Evolutionary conservation across 177 flowering plant genomes (phyloP), one percentile per base, ranked within the genome.

Genomic region (Telopea speciosissima): DNA sequence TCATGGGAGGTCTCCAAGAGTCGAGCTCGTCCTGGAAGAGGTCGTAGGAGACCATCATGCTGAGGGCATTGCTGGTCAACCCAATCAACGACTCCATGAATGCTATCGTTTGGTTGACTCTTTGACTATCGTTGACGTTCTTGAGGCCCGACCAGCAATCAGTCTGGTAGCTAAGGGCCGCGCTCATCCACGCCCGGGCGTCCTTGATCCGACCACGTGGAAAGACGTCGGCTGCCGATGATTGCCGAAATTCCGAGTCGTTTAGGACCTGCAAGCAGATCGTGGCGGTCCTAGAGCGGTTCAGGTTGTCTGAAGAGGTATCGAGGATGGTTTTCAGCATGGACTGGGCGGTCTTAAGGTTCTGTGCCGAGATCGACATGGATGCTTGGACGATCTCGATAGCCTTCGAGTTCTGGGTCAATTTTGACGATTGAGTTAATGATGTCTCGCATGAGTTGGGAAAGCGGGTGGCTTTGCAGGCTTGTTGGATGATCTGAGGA

Each of bases 61-160:
- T 80, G 10, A 95, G 73, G 0, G 93, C 89, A 72, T 88, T 88
- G 73, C 94, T 89, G 40, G 87, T 82, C 11, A 77, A 52, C 22
- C 40, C 66, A 2, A 76, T 81, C 64, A 87, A 63, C 3, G 74
- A n/a, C 69, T 81, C 28, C 64, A 95, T 25, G 68, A 85, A 88
- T 77, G 89, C 44, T 90, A 92, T 89, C 71, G 97, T 86, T 22
- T 83, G 19, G 74, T 74, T 74, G 24, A 93, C 89, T 26, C 2
- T 59, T 13, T 67, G 45, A 4, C 87, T 90, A 73, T 86, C 87
- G 81, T 91, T 91, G 7, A 83, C 97, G 83, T 85, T 85, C 73
- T 85, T 89, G 26, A 95, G 79, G 3, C 76, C 96, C 0, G 89
- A 82, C 92, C 90, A 88, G 87, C 97, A 91, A 70, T 78, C 93